Evolutionary conservation across 2,329 filamentous ascomycete genomes (phyloP).

Genomic region (Laburnicola sp.): DNA sequence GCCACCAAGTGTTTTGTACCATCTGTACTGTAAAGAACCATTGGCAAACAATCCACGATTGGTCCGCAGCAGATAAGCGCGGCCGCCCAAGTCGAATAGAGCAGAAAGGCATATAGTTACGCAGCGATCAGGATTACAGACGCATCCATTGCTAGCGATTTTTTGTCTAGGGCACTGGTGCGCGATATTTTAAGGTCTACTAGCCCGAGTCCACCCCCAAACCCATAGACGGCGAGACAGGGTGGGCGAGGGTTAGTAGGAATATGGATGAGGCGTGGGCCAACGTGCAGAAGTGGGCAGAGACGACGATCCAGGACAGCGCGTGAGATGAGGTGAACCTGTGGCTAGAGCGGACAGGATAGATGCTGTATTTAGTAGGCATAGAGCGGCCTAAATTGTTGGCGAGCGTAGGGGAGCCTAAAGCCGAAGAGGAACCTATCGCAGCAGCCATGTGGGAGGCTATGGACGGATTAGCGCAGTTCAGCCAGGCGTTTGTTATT

Average conservation of each 20-base stretch:
- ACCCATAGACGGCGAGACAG: constrained; percentile 6
- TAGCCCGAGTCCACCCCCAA: constrained; percentile 1
- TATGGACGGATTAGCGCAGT: no score
- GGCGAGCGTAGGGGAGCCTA: no score
- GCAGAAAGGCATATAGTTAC: neutral
- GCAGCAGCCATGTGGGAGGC: no score
- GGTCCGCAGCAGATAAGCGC: no score
- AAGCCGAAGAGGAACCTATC: no score
- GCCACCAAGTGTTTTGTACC: neutral
- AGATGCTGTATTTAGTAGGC: no score
- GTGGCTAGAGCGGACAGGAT: no score
- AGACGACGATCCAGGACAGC: no score
- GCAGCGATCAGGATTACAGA: constrained; percentile 5
- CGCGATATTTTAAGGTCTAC: constrained; percentile 15
- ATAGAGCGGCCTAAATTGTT: no score
- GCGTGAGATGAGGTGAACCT: neutral
- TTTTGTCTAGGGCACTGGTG: constrained; percentile 6
- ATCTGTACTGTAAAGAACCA: neutral
- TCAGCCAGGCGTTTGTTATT: no score
- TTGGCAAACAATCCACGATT: neutral
- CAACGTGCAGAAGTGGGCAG: no score
- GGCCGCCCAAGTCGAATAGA: no score
- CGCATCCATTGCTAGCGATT: constrained; percentile 7
- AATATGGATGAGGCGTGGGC: neutral
- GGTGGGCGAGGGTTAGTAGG: constrained; percentile 9